phyloP scores from a whole-genome alignment of 164 flowering plant species.

The Akebia trifoliata region DNA sequence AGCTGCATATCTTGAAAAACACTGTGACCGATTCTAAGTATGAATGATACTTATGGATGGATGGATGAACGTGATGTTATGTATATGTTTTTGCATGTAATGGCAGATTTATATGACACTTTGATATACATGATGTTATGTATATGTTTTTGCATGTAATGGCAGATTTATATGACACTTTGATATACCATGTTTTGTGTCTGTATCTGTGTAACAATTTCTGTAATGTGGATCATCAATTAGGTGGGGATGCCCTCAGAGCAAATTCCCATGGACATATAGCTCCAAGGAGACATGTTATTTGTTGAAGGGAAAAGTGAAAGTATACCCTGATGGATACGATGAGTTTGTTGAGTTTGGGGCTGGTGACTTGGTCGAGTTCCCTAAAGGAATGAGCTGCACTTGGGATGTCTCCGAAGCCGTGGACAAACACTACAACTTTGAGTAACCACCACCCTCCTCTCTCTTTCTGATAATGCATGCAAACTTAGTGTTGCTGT shows the following conservation, averaged over 20 bases:
- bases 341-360: conserved; percentile 70
- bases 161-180: not conserved
- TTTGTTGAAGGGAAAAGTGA: conserved; percentile 78
- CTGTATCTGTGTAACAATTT: not conserved
- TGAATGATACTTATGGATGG: too few relatives aligned
- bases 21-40: too few relatives aligned
- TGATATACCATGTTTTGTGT: not conserved
- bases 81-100: not conserved
- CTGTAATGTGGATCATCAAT: not conserved
- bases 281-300: conserved; percentile 65
- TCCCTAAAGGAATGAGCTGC: conserved; percentile 87
- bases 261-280: conserved; percentile 93
- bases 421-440: conserved; percentile 83
- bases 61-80: too few relatives aligned
- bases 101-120: not conserved
- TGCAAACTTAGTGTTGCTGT: too few relatives aligned
- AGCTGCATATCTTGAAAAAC: too few relatives aligned
- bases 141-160: not conserved
- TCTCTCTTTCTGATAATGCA: not conserved
- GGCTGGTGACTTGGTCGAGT: conserved; percentile 81
- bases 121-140: too few relatives aligned
- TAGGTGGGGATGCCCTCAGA: conserved; percentile 91
- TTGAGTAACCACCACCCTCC: conserved; percentile 21
- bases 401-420: conserved; percentile 85
- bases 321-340: conserved; percentile 66